Evolutionary conservation across 2,329 filamentous ascomycete genomes (phyloP).

Genomic region (Penicillium sp.): DNA sequence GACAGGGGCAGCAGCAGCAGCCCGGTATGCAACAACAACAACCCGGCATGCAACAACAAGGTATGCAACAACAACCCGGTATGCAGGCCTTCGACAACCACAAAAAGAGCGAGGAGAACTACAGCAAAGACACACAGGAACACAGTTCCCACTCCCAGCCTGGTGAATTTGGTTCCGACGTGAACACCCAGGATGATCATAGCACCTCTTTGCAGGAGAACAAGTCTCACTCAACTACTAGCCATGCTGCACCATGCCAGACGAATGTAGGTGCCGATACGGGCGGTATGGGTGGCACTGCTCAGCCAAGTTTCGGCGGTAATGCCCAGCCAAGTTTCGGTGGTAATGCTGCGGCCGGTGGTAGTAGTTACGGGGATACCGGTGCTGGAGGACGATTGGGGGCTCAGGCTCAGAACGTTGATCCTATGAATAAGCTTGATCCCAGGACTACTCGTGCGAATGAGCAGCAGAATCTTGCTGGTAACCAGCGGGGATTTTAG

Average conservation of each 20-base stretch:
- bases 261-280: background rate
- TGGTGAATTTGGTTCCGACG: too few relatives aligned
- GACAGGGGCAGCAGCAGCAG: background rate
- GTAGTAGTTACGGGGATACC: slow-evolving; percentile 6
- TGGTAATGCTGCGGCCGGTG: slow-evolving; percentile 7
- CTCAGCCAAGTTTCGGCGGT: too few relatives aligned
- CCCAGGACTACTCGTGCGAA: background rate
- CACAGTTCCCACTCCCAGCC: background rate
- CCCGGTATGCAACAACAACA: background rate
- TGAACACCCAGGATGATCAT: background rate
- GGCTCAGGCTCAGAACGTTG: background rate
- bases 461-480: background rate
- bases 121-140: background rate
- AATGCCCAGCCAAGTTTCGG: slow-evolving; percentile 3
- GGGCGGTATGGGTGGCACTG: background rate
- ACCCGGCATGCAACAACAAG: background rate
- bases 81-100: slow-evolving; percentile 9
- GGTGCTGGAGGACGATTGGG: background rate
- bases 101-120: slow-evolving; percentile 3
- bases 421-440: slow-evolving; percentile 8
- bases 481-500: slow-evolving; percentile 13
- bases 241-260: slow-evolving; percentile 7
- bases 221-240: slow-evolving; percentile 14
- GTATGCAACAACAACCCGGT: background rate
- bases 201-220: background rate